phyloP scores from a whole-genome alignment of 2,329 filamentous ascomycete species.

The Ophiostoma tasmaniense region DNA sequence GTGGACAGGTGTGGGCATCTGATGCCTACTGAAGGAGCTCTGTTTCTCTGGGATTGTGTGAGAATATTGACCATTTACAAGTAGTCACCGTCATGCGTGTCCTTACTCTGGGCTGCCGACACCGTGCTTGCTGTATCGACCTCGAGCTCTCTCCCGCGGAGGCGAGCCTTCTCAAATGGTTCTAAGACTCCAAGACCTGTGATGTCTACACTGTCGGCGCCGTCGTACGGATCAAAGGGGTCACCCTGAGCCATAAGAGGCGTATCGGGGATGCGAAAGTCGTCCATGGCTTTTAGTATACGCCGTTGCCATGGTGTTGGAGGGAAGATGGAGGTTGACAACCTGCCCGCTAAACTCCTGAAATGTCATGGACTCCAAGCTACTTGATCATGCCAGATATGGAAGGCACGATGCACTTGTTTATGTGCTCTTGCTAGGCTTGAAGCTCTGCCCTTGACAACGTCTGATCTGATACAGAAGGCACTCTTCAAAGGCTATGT shows the following conservation, averaged over 20 bases:
- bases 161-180: too few relatives aligned
- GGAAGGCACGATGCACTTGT: constrained; percentile 1
- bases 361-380: neutral
- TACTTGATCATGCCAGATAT: neutral
- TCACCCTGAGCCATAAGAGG: neutral
- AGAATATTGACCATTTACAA: too few relatives aligned
- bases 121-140: neutral
- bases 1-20: neutral
- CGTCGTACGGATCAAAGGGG: neutral
- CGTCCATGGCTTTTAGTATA: neutral
- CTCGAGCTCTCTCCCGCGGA: neutral
- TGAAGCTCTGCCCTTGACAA: neutral
- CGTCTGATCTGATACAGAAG: neutral
- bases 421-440: neutral
- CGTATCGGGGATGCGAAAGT: constrained; percentile 13
- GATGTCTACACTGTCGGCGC: neutral
- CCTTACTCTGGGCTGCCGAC: neutral
- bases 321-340: neutral
- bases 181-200: neutral
- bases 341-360: neutral
- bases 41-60: neutral
- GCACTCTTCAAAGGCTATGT: neutral
- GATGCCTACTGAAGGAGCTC: neutral
- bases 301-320: neutral
- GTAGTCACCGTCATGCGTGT: neutral